A percentile compares a stretch with the other conserved stretches of the same genome.
Conservation (phyloP, 2,329 filamentous ascomycete species). For the Penicillium sp. region DNA sequence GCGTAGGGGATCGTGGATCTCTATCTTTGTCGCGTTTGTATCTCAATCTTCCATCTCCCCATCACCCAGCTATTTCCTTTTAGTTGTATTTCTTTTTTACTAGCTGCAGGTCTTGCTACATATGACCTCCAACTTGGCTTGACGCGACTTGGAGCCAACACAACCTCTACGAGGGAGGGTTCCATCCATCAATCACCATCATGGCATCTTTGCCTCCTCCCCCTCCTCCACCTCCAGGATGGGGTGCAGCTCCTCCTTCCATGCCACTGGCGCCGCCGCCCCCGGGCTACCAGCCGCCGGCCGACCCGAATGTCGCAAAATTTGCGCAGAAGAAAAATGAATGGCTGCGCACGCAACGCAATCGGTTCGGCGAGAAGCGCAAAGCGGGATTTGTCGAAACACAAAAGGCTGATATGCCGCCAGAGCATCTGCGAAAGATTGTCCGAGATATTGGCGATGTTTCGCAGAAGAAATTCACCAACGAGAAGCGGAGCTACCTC, state of each 20-base stretch:
- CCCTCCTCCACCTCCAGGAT: constrained; percentile 68
- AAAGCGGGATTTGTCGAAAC: constrained; percentile 96
- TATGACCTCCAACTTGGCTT: constrained; percentile 30
- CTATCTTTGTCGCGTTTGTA: constrained; percentile 13
- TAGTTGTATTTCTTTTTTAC: not conserved
- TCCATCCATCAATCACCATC: constrained; percentile 27
- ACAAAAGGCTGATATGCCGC: constrained; percentile 97
- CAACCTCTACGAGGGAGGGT: constrained; percentile 28
- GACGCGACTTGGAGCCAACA: constrained; percentile 33
- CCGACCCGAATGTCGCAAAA: constrained; percentile 83
- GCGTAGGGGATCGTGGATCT: constrained; percentile 11
- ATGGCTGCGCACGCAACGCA: constrained; percentile 89
- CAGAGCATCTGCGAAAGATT: constrained; percentile 96
- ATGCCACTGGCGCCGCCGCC: constrained; percentile 69
- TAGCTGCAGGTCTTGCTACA: constrained; percentile 6
- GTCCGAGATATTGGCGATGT: constrained; percentile 98
- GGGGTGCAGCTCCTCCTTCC: constrained; percentile 54
- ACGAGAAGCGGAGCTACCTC: constrained; percentile 95
- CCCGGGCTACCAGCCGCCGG: constrained; percentile 76
- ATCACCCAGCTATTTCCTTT: not conserved
- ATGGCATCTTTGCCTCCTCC: constrained; percentile 64
- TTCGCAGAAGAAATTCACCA: constrained; percentile 98
- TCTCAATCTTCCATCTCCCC: constrained; percentile 5
- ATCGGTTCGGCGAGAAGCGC: constrained; percentile 93
- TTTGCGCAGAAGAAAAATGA: constrained; percentile 99